These are phyloP conservation scores for Penicillium tannophilum DNA, from an alignment of 495 filamentous ascomycete genomes.

Conservation along the genomic window DNA sequence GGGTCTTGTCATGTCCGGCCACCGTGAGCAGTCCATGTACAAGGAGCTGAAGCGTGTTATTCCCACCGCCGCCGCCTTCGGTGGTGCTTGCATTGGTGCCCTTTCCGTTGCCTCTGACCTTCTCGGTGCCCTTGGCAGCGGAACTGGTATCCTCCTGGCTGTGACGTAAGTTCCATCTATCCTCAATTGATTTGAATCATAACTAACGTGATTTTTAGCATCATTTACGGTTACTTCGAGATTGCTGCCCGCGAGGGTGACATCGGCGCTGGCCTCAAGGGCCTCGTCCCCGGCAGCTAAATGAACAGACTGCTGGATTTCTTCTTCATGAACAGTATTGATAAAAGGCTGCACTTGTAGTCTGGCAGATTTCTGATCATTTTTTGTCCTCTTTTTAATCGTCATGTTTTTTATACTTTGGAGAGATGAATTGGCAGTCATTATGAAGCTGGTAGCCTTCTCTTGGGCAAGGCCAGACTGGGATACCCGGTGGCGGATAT, in stretches of 20 bases:
- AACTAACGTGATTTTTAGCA: slow-evolving; percentile 55
- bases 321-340: slow-evolving; percentile 41
- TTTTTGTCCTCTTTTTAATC: slow-evolving; percentile 32
- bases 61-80: slow-evolving; percentile 96
- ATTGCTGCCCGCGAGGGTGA: slow-evolving; percentile 99
- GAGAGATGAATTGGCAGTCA: slow-evolving; percentile 26
- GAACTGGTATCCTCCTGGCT: slow-evolving; percentile 96
- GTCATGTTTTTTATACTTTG: slow-evolving; percentile 28
- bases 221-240: slow-evolving; percentile 99
- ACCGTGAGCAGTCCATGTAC: slow-evolving; percentile 99
- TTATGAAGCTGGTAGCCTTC: neutral
- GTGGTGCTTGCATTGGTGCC: slow-evolving; percentile 98
- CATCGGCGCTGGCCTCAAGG: slow-evolving; percentile 81
- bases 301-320: slow-evolving; percentile 21
- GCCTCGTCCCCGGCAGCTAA: slow-evolving; percentile 68
- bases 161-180: slow-evolving; percentile 78
- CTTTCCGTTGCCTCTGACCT: slow-evolving; percentile 95
- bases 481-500: neutral
- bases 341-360: slow-evolving; percentile 25
- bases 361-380: slow-evolving; percentile 29
- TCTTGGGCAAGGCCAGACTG: neutral
- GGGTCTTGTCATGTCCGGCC: slow-evolving; percentile 98
- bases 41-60: slow-evolving; percentile 99
- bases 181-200: neutral
- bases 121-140: slow-evolving; percentile 92